A percentile compares a stretch with the other conserved stretches of the same genome.
Conservation (phyloP, 2,329 filamentous ascomycete genomes). For the Elsinoe arachidis region DNA sequence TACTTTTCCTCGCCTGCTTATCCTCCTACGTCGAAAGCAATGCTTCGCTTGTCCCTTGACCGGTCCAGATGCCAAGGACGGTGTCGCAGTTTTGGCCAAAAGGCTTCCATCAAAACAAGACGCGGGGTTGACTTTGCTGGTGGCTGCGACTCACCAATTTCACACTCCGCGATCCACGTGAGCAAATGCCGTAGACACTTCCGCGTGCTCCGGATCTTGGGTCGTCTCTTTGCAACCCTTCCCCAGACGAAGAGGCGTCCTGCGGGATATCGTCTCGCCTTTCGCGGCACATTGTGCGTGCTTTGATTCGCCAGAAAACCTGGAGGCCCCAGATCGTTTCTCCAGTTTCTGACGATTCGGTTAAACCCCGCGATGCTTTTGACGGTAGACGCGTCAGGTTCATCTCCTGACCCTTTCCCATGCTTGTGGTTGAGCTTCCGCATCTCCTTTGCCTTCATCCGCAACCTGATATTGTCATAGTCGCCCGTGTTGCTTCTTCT, state of each 20-base stretch:
- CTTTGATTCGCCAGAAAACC: neutral
- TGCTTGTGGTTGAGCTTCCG: no score
- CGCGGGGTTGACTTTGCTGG: neutral
- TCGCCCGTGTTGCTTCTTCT: neutral
- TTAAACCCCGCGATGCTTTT: neutral
- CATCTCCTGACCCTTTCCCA: no score
- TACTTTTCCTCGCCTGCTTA: neutral
- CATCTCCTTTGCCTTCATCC: no score
- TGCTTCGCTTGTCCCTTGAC: neutral
- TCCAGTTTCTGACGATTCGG: neutral
- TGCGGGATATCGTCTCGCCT: neutral
- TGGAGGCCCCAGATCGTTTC: neutral
- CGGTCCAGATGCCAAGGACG: constrained; percentile 1
- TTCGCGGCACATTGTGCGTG: constrained; percentile 4
- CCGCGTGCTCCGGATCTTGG: neutral
- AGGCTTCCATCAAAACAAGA: neutral
- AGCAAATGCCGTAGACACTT: constrained; percentile 1
- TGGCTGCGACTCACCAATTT: neutral
- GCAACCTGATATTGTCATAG: neutral
- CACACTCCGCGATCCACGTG: neutral
- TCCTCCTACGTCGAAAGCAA: no score
- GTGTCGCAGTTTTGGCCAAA: neutral
- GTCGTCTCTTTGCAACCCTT: neutral
- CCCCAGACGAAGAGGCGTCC: neutral
- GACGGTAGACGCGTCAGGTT: neutral